These are phyloP conservation scores for Laguncularia racemosa DNA, from an alignment of 345 rosid genomes.

Conservation along the genomic window DNA sequence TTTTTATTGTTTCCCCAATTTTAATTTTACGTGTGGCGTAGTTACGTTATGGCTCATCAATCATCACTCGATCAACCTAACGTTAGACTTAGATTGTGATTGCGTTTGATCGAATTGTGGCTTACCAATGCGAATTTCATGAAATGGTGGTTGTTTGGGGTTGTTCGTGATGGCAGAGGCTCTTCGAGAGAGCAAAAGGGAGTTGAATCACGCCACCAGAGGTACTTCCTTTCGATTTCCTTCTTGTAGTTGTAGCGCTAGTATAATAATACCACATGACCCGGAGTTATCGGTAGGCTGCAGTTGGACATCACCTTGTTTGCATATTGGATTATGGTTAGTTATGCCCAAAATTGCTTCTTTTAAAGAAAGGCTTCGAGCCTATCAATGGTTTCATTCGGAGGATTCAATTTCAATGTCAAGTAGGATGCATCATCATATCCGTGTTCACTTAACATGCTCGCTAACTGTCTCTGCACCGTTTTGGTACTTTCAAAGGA, in stretches of 20 bases:
- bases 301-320: not conserved
- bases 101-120: not conserved
- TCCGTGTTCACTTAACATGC: too few relatives aligned
- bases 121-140: not conserved
- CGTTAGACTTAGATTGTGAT: not conserved
- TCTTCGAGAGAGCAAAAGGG: slow-evolving; percentile 84
- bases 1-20: not conserved
- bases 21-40: not conserved
- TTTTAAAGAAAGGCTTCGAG: not conserved
- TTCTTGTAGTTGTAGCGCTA: slow-evolving; percentile 1
- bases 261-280: not conserved
- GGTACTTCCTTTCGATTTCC: slow-evolving; percentile 28
- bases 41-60: not conserved
- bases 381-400: not conserved
- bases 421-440: too few relatives aligned
- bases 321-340: not conserved
- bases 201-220: slow-evolving; percentile 86
- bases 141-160: not conserved
- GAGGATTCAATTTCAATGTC: too few relatives aligned
- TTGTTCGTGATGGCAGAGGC: slow-evolving; percentile 46
- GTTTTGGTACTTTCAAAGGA: too few relatives aligned
- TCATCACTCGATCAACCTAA: too few relatives aligned
- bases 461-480: too few relatives aligned
- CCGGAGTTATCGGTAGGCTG: not conserved
- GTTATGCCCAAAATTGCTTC: not conserved